Percentiles rank a stretch among this genome's conserved stretches.
These are phyloP conservation scores for Aspergillus steynii DNA, from an alignment of 495 filamentous ascomycete species.

Conservation along the genomic window DNA sequence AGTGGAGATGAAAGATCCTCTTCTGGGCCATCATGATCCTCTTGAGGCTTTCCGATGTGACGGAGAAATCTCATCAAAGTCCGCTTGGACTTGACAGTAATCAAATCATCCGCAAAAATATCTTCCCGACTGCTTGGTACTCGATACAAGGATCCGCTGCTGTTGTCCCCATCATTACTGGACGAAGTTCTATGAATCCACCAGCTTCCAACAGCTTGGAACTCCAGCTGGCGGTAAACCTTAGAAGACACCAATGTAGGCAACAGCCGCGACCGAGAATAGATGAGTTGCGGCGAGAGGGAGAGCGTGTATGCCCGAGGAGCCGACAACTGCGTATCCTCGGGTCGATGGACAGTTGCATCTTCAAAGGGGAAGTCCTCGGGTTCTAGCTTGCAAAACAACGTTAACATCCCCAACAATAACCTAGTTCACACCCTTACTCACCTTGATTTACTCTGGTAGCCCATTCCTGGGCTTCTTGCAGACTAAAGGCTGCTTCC, in stretches of 20 bases:
- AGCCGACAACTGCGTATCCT: conserved; percentile 49
- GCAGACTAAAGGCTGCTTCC: conserved; percentile 84
- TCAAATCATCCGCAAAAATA: conserved; percentile 70
- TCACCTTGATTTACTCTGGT: conserved; percentile 49
- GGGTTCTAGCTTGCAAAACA: conserved; percentile 32
- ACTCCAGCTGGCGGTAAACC: conserved; percentile 86
- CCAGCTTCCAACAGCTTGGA: conserved; percentile 92
- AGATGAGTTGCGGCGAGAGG: conserved; percentile 83
- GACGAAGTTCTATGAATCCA: conserved; percentile 60
- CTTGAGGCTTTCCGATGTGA: conserved; percentile 43
- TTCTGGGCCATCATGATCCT: conserved; percentile 30
- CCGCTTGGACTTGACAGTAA: conserved; percentile 76
- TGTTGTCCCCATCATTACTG: background rate
- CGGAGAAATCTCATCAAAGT: conserved; percentile 86
- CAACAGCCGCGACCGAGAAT: conserved; percentile 75
- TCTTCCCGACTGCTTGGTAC: conserved; percentile 87
- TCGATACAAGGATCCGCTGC: conserved; percentile 44
- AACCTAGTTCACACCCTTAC: conserved; percentile 7
- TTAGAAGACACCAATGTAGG: conserved; percentile 80
- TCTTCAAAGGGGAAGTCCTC: conserved; percentile 38
- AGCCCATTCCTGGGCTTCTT: conserved; percentile 79
- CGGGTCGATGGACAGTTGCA: conserved; percentile 32
- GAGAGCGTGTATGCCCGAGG: conserved; percentile 82
- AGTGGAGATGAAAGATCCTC: conserved; percentile 50
- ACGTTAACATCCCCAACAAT: conserved; percentile 23